Evolutionary conservation across 1,139 yeast genomes (phyloP), one percentile per base, ranked within the genome.

Genomic region (Magnusiomyces tetraspermus): DNA sequence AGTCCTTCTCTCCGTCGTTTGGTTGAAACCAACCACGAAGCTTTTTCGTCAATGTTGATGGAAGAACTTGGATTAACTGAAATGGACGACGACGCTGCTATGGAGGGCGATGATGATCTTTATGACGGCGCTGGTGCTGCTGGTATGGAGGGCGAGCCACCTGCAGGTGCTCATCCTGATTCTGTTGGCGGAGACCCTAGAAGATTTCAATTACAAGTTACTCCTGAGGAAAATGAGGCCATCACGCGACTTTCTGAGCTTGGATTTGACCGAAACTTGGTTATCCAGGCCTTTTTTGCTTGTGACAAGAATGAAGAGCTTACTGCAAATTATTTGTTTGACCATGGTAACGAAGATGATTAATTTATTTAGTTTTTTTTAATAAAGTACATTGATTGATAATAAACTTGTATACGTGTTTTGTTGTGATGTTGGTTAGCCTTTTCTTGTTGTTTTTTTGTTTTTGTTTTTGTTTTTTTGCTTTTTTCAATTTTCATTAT

Each of bases 231-330:
- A 67, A 84, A 85, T 66, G 87, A 77, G 56, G 96, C 98, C 24
- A 87, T 92, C 59, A 77, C 78, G 59, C 80, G 98, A 66, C 76
- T 92, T 60, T 84, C 95, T 67, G 97, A 85, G 66, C 77, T 92
- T 60, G 99, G 99, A 0, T 92, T 92, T 65, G 96, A 87, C 60
- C 79, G 96, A 61, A 78, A 83, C 62, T 73, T 85, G 58, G 98
- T 86, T 50, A 80, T 90, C 57, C 97, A 90, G 72, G 96, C 95
- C 38, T 94, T 88, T 72, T 83, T 94, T 77, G 98, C 97, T 47
- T 92, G 98, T 70, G 98, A 94, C 66, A 92, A 90, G 74, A 89
- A 92, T 71, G 98, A 92, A 72, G 97, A 92, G 73, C 79, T 88
- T 63, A 89, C 98, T 46, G 98, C 97, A 42, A 94, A 92, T 71